These are phyloP conservation scores for Stemphylium vesicarium DNA, from an alignment of 2,329 filamentous ascomycete species.

Conservation along the genomic window DNA sequence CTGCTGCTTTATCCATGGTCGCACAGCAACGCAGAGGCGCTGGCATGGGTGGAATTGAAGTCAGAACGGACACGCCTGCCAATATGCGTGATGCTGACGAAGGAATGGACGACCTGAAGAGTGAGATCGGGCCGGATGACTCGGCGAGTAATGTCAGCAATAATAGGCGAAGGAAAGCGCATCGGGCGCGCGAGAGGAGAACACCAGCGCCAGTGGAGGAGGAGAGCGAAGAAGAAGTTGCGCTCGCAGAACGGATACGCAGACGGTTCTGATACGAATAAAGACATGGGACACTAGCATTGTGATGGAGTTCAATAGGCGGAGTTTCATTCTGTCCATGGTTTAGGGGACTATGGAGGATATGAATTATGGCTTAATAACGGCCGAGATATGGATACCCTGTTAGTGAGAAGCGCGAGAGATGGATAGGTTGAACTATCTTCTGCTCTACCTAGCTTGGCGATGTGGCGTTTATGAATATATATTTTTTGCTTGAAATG, in stretches of 20 bases:
- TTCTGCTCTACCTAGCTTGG: conserved; percentile 2
- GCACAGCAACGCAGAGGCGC: conserved; percentile 62
- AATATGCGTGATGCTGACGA: conserved; percentile 43
- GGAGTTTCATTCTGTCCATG: conserved; percentile 8
- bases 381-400: conserved; percentile 37
- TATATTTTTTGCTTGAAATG: conserved; percentile 7
- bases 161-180: conserved; percentile 69
- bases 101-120: conserved; percentile 50
- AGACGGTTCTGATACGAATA: conserved; percentile 28
- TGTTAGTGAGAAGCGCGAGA: conserved; percentile 16
- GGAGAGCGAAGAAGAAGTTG: conserved; percentile 45
- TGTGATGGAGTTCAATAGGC: conserved; percentile 10
- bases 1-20: conserved; percentile 75
- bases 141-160: conserved; percentile 81
- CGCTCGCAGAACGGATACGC: conserved; percentile 36
- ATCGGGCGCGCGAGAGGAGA: conserved; percentile 70
- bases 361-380: conserved; percentile 28
- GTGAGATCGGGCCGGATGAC: conserved; percentile 74
- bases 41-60: conserved; percentile 50
- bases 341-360: conserved; percentile 10
- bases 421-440: conserved; percentile 1
- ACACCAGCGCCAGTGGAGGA: conserved; percentile 75
- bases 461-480: conserved; percentile 1
- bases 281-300: conserved; percentile 6
- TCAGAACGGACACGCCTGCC: conserved; percentile 58